phyloP scores from a whole-genome alignment of 371 early-diverging fungal species.

The Haplosporangium sp. region DNA sequence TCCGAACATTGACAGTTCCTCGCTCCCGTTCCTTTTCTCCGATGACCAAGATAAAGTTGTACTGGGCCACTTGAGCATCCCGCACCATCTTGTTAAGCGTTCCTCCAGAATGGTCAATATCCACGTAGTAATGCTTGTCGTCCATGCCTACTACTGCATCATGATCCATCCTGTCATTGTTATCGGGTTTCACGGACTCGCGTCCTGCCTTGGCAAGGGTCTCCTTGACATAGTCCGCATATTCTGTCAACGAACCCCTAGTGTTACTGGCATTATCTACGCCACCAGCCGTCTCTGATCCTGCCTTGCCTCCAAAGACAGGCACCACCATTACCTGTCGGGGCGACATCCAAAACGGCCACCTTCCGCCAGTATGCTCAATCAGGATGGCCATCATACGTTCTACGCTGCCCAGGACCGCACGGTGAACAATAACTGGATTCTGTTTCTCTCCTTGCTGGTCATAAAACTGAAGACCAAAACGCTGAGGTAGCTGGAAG shows the following conservation, averaged over 20 bases:
- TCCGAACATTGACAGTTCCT: constrained; percentile 88
- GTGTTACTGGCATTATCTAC: constrained; percentile 28
- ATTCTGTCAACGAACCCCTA: constrained; percentile 16
- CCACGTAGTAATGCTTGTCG: constrained; percentile 72
- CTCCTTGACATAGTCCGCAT: constrained; percentile 34
- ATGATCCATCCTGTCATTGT: background rate
- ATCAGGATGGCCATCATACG: constrained; percentile 95
- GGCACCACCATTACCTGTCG: constrained; percentile 96
- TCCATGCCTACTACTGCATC: constrained; percentile 43
- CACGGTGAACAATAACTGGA: constrained; percentile 97
- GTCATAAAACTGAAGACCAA: constrained; percentile 84
- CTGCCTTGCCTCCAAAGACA: constrained; percentile 62
- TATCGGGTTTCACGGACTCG: background rate
- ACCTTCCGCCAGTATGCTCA: constrained; percentile 89
- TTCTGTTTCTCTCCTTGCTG: constrained; percentile 60
- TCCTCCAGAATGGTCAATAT: constrained; percentile 84
- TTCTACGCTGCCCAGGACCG: constrained; percentile 94
- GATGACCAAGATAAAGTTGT: constrained; percentile 94
- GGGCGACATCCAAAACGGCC: constrained; percentile 99
- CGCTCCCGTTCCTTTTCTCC: constrained; percentile 91
- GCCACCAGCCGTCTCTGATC: constrained; percentile 65
- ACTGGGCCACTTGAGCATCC: constrained; percentile 89
- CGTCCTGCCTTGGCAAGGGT: constrained; percentile 42
- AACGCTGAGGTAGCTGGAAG: constrained; percentile 94
- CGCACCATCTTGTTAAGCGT: constrained; percentile 98